Evolutionary conservation across 129 eudicot genomes (phyloP), one percentile per base, ranked within the genome.

Genomic region (Flaveria trinervia): DNA sequence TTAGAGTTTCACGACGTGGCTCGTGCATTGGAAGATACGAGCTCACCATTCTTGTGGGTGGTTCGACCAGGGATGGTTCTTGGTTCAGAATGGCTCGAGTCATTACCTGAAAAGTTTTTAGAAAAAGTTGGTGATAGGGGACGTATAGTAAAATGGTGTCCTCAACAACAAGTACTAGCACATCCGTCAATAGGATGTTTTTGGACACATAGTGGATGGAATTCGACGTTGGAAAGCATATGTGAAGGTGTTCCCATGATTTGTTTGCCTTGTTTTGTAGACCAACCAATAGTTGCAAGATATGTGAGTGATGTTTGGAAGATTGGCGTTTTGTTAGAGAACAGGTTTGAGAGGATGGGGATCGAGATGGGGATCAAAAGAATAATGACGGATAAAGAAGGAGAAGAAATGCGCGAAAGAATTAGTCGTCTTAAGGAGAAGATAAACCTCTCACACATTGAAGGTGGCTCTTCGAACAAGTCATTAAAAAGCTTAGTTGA

Each of bases 131-230:
- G 80, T 7, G 83, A 77, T 30, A 82, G 87, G 72, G 87, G 96
- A 4, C 83, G 66, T 4, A 78, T 90, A n/a, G 89, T 89, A 9
- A 83, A 85, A 70, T 89, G 96, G 96, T 85, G 82, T 8, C 89
- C 92, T 1, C 96, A 89, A 25, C 72, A 72, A 16, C 83, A 85
- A 74, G 96, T 90, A 23, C 75, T 90, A 13, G 84, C 84, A 0
- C 92, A 90, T 73, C 85, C 81, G 0, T 72, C 92, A 16, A 83
- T 77, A 0, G 81, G 81, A 3, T 68, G 56, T 16, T 87, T 90
- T 72, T 87, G 88, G 91, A 89, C 91, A 9, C 96, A 89, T 67
- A 50, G 7, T 12, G 96, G 92, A 45, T 89, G 96, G 91, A 89
- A 85, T 22, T 89, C 92, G 54, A 83, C 89, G 13, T 30, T 89